Evolutionary conservation across 805 yeast species (phyloP), one percentile per base, ranked within the genome.

Genomic region (Cyberlindnera mississippiensis): DNA sequence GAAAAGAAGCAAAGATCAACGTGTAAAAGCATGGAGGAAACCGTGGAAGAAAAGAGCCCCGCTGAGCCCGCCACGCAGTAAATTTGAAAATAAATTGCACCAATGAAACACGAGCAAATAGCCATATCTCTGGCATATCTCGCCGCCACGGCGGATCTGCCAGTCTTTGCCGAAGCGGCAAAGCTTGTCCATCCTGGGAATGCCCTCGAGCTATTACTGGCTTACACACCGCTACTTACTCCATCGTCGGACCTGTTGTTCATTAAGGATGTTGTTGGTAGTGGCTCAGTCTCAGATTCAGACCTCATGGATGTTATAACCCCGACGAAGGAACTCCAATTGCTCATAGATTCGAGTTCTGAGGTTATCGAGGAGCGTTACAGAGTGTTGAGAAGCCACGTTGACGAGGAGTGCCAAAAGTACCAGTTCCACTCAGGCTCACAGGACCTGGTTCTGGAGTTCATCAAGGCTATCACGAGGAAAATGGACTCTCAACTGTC

Each of bases 171-270:
- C 8, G 26, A 17, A 10, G 16, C 31, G n/a, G 43, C 48, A 4
- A n/a, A 18, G 18, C 31, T 37, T 6, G 40, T 40, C 6, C 15
- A 31, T 2, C 32, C 40, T 9, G 29, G 11, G 1, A 29, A 18
- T 15, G 40, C 44, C 2, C 38, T 46, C 13, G 37, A 35, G 24
- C 26, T 40, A n/a, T 26, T 46, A 7, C 35, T 46, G 19, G 17
- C 37, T 11, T 43, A 46, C 22, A 43, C 50, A 7, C 50, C 50
- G 11, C 17, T 41, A 33, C 33, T 40, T 3, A 42, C 45, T 12
- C 34, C 40, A 2, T 38, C 47, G 8, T 7, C 36, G 1, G 40
- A 42, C 13, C 42, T 46, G 12, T 14, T 30, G 14, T 46, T 46
- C 39, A 15, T 43, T 17, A n/a, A 29, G 16, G 26, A 34, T 9